Base-by-base conservation (phyloP, 192 early-diverging fungal genomes). In the Gorgonomyces haynaldii region DNA sequence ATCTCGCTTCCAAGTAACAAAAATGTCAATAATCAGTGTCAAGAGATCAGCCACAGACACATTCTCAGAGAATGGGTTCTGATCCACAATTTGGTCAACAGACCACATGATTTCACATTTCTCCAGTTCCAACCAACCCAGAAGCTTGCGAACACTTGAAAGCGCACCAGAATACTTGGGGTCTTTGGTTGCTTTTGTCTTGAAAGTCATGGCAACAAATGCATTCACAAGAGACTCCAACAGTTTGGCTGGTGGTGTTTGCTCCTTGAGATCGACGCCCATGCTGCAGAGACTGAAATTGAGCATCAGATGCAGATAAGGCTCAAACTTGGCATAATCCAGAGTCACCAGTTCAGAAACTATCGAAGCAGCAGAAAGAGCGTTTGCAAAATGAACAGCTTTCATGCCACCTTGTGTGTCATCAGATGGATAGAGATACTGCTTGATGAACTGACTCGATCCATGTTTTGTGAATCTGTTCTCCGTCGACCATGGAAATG, bases 401-500 rank as follows among this genome's bases (percentile, higher is more conserved):
- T n/a, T n/a, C 28, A 47, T 10, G 27, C 47, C 41, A 56, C 66
- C 15, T 65, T 56, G 9, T 72, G 69, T 7, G 64, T 38, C 12
- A 69, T 38, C 12, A 72, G 29, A 26, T 72, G 61, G 1, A 52
- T 43, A 13, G 65, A 35, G 39, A 71, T 17, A 21, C 28, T 36
- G 35, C 20, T 34, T 42, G 31, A 37, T 26, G 21, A 26, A 31
- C 10, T 41, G 39, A 6, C 17, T 38, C 3, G 43, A 48, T 9
- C 32, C 19, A 7, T 22, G 36, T 9, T 24, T 9, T 21, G 7
- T 10, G n/a, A n/a, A n/a, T n/a, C n/a, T n/a, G n/a, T n/a, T n/a
- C n/a, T 47, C 34, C 13, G 34, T 32, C 15, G 28, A 45, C 62
- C 63, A 66, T 8, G 63, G 54, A 34, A 72, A 65, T 9, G 69